Evolutionary conservation across 2,329 filamentous ascomycete species (phyloP).

Genomic region (Penicillium fuscoglaucum): DNA sequence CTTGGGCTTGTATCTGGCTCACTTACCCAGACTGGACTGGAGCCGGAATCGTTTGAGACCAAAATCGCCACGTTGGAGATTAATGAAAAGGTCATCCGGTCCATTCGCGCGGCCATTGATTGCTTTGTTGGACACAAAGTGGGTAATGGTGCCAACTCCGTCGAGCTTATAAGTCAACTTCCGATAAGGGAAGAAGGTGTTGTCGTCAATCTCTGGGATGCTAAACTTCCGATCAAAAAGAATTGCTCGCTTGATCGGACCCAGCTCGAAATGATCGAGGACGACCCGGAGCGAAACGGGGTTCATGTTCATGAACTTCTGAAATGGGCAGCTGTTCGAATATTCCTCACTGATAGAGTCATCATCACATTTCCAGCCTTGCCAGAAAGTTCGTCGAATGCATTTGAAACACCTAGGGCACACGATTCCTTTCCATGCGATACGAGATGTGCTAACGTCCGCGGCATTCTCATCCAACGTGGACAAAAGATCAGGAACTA

Average conservation of each 20-base stretch:
- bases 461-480: conserved; percentile 39
- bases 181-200: conserved; percentile 32
- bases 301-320: conserved; percentile 31
- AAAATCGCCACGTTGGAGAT: conserved; percentile 49
- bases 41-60: conserved; percentile 48
- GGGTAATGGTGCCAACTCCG: conserved; percentile 50
- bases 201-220: conserved; percentile 34
- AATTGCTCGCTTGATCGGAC: conserved; percentile 29
- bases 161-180: conserved; percentile 37
- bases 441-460: conserved; percentile 49
- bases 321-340: conserved; percentile 53
- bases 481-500: conserved; percentile 44
- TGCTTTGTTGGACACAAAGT: conserved; percentile 57
- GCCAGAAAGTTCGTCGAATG: conserved; percentile 61
- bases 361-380: conserved; percentile 58
- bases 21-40: conserved; percentile 36
- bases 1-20: no score
- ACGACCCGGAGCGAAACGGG: conserved; percentile 35
- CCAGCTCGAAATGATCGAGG: conserved; percentile 34
- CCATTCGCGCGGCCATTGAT: conserved; percentile 57
- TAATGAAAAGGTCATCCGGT: conserved; percentile 61
- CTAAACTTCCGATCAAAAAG: conserved; percentile 28
- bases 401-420: conserved; percentile 66
- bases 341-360: conserved; percentile 19
- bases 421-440: conserved; percentile 63